Evolutionary conservation across 306 rosid species (phyloP), one percentile per base, ranked within the genome.

Genomic region (Luffa aegyptiaca): DNA sequence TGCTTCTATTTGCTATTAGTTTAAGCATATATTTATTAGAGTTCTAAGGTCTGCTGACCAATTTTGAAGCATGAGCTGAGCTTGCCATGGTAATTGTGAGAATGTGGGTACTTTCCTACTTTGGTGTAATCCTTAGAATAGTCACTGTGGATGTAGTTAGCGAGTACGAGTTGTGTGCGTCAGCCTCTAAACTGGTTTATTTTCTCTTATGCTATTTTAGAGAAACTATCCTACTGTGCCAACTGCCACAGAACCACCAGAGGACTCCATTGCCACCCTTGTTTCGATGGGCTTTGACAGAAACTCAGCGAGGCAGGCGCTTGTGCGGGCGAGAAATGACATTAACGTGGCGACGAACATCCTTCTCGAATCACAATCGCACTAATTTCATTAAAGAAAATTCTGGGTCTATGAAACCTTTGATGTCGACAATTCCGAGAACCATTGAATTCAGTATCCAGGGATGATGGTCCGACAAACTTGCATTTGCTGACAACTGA

Each of bases 211-310:
- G 74, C 52, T 31, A 73, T 79, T 82, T 84, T 91, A 93, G 98
- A 90, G 99, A 85, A 91, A 88, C 83, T 82, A 85, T 71, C 89
- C 94, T 13, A 77, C 90, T 55, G 77, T 93, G 79, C 90, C 86
- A 20, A 81, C 94, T 80, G 85, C 90, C 41, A 57, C 81, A 55
- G 93, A 91, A 81, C 99, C 99, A 21, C 66, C 90, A 0, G 99
- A 96, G 85, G 96, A 87, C 80, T 82, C 98, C 1, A 90, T 96
- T 78, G 87, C 87, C 0, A 96, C 98, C 13, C 91, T 96, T 20
- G 92, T 93, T 48, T 91, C 99, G 3, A 96, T 96, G 99, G 99
- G 99, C 12, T 96, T 96, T 75, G 98, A 96, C 86, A 88, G 96
- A 84, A 84, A 85, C 83, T 84, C 92, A n/a, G 99, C 98, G 16